These are phyloP conservation scores for Taxawa tesnikishii DNA, from an alignment of 2,329 filamentous ascomycete genomes.

Conservation along the genomic window DNA sequence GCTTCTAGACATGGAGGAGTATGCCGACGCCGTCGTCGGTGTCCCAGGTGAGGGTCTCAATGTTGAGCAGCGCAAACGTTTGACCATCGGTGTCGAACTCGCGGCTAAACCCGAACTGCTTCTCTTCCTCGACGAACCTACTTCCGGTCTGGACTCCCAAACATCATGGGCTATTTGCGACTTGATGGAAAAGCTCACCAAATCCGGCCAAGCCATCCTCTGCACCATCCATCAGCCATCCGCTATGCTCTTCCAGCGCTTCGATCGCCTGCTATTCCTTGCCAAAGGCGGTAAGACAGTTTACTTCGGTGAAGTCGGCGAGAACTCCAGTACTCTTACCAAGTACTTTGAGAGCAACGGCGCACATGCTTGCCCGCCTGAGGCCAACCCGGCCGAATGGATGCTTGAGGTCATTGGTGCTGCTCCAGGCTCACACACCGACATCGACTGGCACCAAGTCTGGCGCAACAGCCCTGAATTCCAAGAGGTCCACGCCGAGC, in stretches of 20 bases:
- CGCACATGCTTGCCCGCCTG: constrained; percentile 48
- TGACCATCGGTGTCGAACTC: constrained; percentile 93
- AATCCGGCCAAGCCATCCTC: constrained; percentile 83
- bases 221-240: constrained; percentile 98
- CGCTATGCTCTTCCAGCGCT: constrained; percentile 86
- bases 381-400: constrained; percentile 73
- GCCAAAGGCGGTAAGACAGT: constrained; percentile 65
- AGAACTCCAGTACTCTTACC: constrained; percentile 55
- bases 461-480: constrained; percentile 38
- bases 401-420: constrained; percentile 51
- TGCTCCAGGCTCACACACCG: constrained; percentile 34
- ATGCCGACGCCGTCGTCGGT: constrained; percentile 83
- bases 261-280: constrained; percentile 69
- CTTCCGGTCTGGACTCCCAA: constrained; percentile 84
- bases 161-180: constrained; percentile 88
- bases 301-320: constrained; percentile 70
- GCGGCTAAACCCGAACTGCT: constrained; percentile 82
- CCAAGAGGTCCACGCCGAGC: constrained; percentile 29
- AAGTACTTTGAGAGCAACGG: constrained; percentile 68
- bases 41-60: constrained; percentile 78
- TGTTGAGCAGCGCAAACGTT: constrained; percentile 55
- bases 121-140: constrained; percentile 89
- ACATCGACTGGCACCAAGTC: constrained; percentile 37
- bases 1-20: constrained; percentile 79
- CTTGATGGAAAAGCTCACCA: constrained; percentile 77